A percentile compares a stretch with the other conserved stretches of the same genome.
phyloP scores from a whole-genome alignment of 352 stramenopile genomes.

The Globisporangium cylindrosporum region DNA sequence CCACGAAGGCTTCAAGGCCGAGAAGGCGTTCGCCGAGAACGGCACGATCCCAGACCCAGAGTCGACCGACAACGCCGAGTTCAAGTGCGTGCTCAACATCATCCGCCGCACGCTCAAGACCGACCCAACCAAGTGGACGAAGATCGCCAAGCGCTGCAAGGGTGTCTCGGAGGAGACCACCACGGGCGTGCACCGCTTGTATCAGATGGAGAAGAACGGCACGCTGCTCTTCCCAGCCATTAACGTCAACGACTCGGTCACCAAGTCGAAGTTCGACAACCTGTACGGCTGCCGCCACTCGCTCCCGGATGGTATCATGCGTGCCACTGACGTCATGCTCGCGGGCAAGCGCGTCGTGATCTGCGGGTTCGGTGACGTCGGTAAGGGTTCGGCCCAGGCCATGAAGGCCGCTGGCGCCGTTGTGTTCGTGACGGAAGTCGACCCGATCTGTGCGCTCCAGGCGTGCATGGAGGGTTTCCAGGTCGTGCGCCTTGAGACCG shows the following conservation, averaged over 20 bases:
- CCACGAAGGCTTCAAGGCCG: conserved; percentile 98
- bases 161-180: conserved; percentile 99
- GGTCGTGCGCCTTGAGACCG: conserved; percentile 92
- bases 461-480: conserved; percentile 98
- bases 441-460: conserved; percentile 98
- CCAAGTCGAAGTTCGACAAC: conserved; percentile 99
- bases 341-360: conserved; percentile 97
- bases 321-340: conserved; percentile 99
- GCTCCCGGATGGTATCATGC: conserved; percentile 98
- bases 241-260: conserved; percentile 99
- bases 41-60: conserved; percentile 93
- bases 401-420: conserved; percentile 97
- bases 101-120: conserved; percentile 93
- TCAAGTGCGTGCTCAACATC: conserved; percentile 98
- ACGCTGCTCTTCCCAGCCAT: conserved; percentile 97
- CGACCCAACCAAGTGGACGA: conserved; percentile 96
- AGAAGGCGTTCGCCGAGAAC: conserved; percentile 93
- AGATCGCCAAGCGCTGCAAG: conserved; percentile 93
- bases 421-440: conserved; percentile 98
- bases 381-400: conserved; percentile 96
- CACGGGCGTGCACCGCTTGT: conserved; percentile 97
- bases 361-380: conserved; percentile 98
- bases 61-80: conserved; percentile 96
- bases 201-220: conserved; percentile 97
- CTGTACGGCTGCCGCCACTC: conserved; percentile 99